A percentile compares a stretch with the other conserved stretches of the same genome.
Conservation (phyloP, 164 flowering plant species). For the Vitis rotundifolia region DNA sequence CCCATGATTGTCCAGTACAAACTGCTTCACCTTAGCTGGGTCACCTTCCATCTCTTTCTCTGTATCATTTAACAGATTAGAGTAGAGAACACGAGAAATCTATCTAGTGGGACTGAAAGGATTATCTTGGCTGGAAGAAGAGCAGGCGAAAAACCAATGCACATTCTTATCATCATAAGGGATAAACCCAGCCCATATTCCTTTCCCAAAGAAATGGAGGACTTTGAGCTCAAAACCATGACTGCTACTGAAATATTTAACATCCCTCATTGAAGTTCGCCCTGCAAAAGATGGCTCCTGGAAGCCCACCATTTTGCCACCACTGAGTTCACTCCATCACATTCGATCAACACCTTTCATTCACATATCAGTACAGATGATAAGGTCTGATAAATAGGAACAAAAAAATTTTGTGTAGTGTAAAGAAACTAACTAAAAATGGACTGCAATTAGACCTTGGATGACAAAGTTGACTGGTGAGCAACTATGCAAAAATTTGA, state of each 20-base stretch:
- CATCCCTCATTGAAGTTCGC: conserved; percentile 42
- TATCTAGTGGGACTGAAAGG: no score
- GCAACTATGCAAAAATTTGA: no score
- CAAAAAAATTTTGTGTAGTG: no score
- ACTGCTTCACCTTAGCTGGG: conserved; percentile 39
- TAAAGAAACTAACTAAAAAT: background rate
- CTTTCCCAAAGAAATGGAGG: conserved; percentile 38
- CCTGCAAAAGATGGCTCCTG: conserved; percentile 10
- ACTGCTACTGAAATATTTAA: conserved; percentile 19
- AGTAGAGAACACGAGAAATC: no score
- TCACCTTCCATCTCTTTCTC: conserved; percentile 29
- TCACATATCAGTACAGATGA: no score
- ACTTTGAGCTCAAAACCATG: conserved; percentile 40
- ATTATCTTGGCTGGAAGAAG: no score
- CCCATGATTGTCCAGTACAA: conserved; percentile 34
- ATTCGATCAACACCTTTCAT: conserved; percentile 47
- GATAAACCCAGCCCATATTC: conserved; percentile 33
- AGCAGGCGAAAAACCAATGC: no score
- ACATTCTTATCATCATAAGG: no score
- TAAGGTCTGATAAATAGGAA: no score
- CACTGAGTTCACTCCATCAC: conserved; percentile 61
- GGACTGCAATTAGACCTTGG: background rate
- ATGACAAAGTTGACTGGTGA: no score
- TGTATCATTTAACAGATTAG: background rate
- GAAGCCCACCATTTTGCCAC: conserved; percentile 50